Evolutionary conservation across 2,329 filamentous ascomycete genomes (phyloP), one percentile per base, ranked within the genome.

Genomic region (Davidsoniella virescens): DNA sequence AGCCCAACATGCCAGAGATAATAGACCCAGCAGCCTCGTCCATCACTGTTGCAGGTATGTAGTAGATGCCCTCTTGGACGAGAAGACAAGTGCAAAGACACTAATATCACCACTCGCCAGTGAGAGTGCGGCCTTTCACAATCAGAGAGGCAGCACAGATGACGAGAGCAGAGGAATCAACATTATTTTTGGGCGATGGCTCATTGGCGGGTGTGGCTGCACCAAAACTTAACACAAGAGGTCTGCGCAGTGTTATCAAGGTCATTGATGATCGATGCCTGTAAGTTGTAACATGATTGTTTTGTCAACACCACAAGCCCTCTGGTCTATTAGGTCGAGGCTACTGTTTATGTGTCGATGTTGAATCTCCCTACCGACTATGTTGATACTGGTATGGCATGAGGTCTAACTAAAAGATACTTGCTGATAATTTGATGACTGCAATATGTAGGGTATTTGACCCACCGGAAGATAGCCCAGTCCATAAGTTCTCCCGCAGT

Each of bases 81-180:
- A 10, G 39, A 18, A 25, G 7, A 42, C 26, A 42, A 4, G 12
- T 17, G 17, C 37, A 23, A 17, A 41, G 52, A 52, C 54, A 54
- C 62, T 69, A 51, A 65, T 56, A n/a, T 39, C 33, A 43, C 41
- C 36, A 9, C 43, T 42, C 54, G 17, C n/a, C 57, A 80, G 79
- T 84, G 55, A 77, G 80, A 61, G 80, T 84, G 57, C 76, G 80
- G 57, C 80, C 80, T 5, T 84, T 84, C 59, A 84, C 79, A 9
- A 95, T 96, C 58, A 75, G 87, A 68, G 92, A 98, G 72, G 92
- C 92, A 57, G 92, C 92, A 39, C 90, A 96, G 68, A 69, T 98
- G 71, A 72, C 78, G 47, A 77, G 73, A 61, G 75, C 67, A 59
- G 90, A 98, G 59, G 90, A 95, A 64, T 80, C 82, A 49, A 87